Evolutionary conservation across 257 asterid species (phyloP).

Genomic region (Plantago major): DNA sequence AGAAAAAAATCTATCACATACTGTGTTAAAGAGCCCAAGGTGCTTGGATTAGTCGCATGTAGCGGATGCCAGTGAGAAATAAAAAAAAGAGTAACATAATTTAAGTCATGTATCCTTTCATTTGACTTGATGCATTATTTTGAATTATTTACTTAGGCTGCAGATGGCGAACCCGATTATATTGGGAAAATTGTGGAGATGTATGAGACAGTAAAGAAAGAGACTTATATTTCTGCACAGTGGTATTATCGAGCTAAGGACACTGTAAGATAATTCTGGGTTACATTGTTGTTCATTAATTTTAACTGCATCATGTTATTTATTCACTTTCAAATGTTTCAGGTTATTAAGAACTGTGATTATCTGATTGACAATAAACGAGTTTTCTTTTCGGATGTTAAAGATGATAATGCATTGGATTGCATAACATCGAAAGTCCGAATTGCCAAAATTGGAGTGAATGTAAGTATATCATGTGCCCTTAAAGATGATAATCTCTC

Average conservation of each 20-base stretch:
- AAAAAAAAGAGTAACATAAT: too few species aligned
- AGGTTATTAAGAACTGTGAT: conserved; percentile 32
- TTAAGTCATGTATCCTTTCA: too few species aligned
- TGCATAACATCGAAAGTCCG: conserved; percentile 23
- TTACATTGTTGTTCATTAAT: not conserved
- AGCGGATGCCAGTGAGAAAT: too few species aligned
- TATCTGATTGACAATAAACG: conserved; percentile 23
- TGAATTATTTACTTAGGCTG: conserved; percentile 20
- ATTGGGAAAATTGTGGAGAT: conserved; percentile 34
- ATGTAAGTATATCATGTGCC: conserved; percentile 16
- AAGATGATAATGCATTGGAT: conserved; percentile 31
- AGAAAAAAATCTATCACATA: too few species aligned
- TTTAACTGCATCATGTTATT: not conserved
- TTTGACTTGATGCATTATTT: too few species aligned
- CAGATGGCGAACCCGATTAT: conserved; percentile 26
- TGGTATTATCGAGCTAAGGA: conserved; percentile 44
- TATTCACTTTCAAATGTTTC: not conserved
- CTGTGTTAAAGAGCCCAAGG: too few species aligned
- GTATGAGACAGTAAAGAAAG: conserved; percentile 26
- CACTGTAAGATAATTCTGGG: conserved; percentile 27
- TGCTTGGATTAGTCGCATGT: too few species aligned
- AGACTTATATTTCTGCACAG: conserved; percentile 26
- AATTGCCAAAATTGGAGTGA: conserved; percentile 18
- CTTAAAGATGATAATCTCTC: not conserved
- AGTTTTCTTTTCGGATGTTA: conserved; percentile 38